Conservation (phyloP, 2,329 filamentous ascomycete genomes). For the Scleromitrula shiraiana region DNA sequence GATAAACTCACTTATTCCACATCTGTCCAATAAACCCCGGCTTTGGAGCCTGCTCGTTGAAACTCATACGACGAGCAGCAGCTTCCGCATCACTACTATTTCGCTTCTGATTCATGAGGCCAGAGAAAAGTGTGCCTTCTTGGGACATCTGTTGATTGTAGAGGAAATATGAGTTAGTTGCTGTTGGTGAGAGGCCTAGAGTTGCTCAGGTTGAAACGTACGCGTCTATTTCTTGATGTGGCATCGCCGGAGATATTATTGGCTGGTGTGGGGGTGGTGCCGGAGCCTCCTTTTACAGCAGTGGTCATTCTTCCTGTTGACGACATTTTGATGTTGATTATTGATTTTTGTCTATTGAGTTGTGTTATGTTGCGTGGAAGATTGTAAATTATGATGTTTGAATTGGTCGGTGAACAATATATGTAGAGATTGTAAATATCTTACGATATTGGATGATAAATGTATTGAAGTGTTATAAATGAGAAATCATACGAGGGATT, state of each 20-base stretch:
- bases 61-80: constrained; percentile 34
- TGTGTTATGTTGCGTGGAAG: neutral
- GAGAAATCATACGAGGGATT: too few relatives aligned
- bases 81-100: constrained; percentile 31
- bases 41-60: constrained; percentile 35
- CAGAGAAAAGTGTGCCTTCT: constrained; percentile 26
- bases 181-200: neutral
- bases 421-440: too few relatives aligned
- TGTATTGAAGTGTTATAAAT: too few relatives aligned
- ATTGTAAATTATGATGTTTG: neutral
- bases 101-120: constrained; percentile 38
- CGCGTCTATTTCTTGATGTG: constrained; percentile 12
- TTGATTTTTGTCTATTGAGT: neutral
- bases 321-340: constrained; percentile 12
- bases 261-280: constrained; percentile 17
- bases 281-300: constrained; percentile 19
- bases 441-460: too few relatives aligned
- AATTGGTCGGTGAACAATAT: neutral
- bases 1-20: constrained; percentile 27
- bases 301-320: constrained; percentile 10
- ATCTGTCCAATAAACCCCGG: constrained; percentile 30
- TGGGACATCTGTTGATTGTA: constrained; percentile 11
- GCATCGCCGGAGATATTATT: constrained; percentile 20
- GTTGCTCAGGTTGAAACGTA: constrained; percentile 12
- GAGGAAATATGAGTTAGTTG: neutral